phyloP scores from a whole-genome alignment of 1,284 basidiomycete genomes.

The Trametes sp. region DNA sequence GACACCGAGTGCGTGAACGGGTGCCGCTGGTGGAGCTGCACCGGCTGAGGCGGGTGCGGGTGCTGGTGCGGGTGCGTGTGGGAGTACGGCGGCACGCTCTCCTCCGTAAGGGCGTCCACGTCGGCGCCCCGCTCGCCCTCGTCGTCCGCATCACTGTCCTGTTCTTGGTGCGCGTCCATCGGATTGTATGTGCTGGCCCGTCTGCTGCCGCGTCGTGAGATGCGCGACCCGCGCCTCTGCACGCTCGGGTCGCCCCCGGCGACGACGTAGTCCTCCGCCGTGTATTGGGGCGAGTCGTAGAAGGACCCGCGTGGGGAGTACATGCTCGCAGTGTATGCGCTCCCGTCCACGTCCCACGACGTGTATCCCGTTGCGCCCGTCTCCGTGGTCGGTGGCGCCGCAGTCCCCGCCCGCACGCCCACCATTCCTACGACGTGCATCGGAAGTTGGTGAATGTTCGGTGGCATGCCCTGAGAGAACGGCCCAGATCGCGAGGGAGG shows the following conservation, averaged over 20 bases:
- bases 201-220: conserved; percentile 14
- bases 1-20: conserved; percentile 40
- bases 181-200: conserved; percentile 19
- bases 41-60: conserved; percentile 13
- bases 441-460: conserved; percentile 15
- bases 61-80: conserved; percentile 11
- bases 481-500: conserved; percentile 28
- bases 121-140: conserved; percentile 6
- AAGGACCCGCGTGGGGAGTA: conserved; percentile 28
- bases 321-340: conserved; percentile 25
- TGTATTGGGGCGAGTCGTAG: conserved; percentile 26
- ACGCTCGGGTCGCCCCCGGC: background rate
- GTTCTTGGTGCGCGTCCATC: conserved; percentile 27
- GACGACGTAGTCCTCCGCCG: conserved; percentile 11
- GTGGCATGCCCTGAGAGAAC: conserved; percentile 11
- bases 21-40: conserved; percentile 35
- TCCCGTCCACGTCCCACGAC: conserved; percentile 26
- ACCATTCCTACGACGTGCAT: conserved; percentile 9
- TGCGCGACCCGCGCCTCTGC: conserved; percentile 12
- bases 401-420: background rate
- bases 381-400: conserved; percentile 10
- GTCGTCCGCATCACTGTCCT: conserved; percentile 24
- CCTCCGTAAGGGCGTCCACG: conserved; percentile 9
- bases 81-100: conserved; percentile 29
- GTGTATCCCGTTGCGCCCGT: conserved; percentile 19